Percentiles rank a stretch among this genome's conserved stretches.
phyloP scores from a whole-genome alignment of 2,329 filamentous ascomycete species.

The Coniochaeta pulveracea region DNA sequence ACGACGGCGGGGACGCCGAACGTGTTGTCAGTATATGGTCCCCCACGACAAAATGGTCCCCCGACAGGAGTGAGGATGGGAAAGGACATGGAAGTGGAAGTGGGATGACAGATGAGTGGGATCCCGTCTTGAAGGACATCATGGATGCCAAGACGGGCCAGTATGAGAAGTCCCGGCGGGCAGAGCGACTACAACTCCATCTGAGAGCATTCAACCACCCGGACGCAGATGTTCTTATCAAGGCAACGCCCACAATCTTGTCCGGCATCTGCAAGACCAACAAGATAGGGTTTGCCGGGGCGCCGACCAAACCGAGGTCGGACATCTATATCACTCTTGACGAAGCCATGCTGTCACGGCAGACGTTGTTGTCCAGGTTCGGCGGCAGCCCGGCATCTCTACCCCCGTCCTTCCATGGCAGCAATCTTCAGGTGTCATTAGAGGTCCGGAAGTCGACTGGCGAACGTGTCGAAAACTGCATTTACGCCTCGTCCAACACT shows the following conservation, averaged over 20 bases:
- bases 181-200: conserved; percentile 70
- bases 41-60: conserved; percentile 38
- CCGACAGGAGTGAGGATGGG: conserved; percentile 45
- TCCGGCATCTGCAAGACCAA: conserved; percentile 70
- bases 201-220: conserved; percentile 66
- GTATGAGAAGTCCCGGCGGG: conserved; percentile 60
- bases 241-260: conserved; percentile 76
- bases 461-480: conserved; percentile 76
- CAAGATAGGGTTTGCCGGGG: conserved; percentile 89
- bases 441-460: conserved; percentile 75
- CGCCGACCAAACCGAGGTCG: conserved; percentile 75
- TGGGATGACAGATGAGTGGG: conserved; percentile 68
- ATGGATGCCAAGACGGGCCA: conserved; percentile 61
- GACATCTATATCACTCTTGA: conserved; percentile 90
- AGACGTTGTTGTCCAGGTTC: conserved; percentile 56
- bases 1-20: conserved; percentile 60
- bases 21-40: conserved; percentile 71
- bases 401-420: conserved; percentile 48
- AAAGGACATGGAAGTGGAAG: too few relatives aligned
- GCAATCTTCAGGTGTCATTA: conserved; percentile 76
- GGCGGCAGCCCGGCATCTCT: conserved; percentile 66
- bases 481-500: conserved; percentile 75
- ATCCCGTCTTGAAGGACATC: conserved; percentile 62
- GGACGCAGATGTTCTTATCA: conserved; percentile 72
- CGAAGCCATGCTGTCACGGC: conserved; percentile 66